Evolutionary conservation across 1,139 yeast species (phyloP).

Genomic region (Saccharomyces hybrid): DNA sequence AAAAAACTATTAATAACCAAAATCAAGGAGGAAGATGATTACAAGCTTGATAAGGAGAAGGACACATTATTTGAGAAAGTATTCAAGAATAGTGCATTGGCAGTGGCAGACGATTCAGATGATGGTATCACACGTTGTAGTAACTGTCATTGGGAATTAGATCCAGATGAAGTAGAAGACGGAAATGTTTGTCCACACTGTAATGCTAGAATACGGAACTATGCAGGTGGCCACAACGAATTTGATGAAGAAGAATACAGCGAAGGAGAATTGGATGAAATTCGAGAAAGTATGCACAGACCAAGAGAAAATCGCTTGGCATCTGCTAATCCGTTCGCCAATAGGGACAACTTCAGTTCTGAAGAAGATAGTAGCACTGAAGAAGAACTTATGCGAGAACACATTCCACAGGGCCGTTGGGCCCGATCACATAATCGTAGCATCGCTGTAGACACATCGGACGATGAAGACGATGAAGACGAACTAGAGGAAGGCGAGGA

Average conservation of each 20-base stretch:
- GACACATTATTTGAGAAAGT: constrained; percentile 42
- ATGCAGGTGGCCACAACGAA: constrained; percentile 6
- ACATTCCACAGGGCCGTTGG: constrained; percentile 1
- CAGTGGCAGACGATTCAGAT: constrained; percentile 52
- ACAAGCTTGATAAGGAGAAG: constrained; percentile 35
- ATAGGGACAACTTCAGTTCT: neutral
- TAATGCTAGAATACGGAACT: constrained; percentile 16
- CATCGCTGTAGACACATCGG: constrained; percentile 3
- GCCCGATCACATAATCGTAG: constrained; percentile 2
- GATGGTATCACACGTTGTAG: constrained; percentile 81
- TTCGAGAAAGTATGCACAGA: constrained; percentile 17
- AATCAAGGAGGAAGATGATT: constrained; percentile 21
- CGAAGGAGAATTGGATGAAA: constrained; percentile 24
- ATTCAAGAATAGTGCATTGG: constrained; percentile 43
- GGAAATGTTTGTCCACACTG: constrained; percentile 22
- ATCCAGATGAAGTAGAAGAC: constrained; percentile 20
- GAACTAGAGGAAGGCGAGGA: constrained; percentile 7
- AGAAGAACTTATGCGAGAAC: constrained; percentile 2
- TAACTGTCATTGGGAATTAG: constrained; percentile 75
- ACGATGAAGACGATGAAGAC: constrained; percentile 8
- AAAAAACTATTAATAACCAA: constrained; percentile 4
- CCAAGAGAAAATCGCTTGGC: constrained; percentile 10
- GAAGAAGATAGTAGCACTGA: constrained; percentile 6
- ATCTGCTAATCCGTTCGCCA: constrained; percentile 6
- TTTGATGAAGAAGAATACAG: constrained; percentile 23